Evolutionary conservation across 441 rosid species (phyloP), one percentile per base, ranked within the genome.

Genomic region (Kokia cookei): DNA sequence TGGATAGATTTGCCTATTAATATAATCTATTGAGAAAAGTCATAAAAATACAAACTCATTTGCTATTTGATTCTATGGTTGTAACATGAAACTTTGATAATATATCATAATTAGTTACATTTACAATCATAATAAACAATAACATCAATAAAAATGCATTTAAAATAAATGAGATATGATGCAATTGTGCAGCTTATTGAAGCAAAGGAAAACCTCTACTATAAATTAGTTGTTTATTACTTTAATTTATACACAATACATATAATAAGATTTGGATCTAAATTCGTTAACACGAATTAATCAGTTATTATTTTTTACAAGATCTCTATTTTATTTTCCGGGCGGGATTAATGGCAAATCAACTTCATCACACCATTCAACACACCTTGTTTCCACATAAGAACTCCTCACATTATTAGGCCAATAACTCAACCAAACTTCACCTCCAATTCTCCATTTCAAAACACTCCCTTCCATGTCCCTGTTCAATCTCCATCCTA

Each of bases 401-500:
- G 82, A 77, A 75, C 83, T 87, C 72, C 77, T 69, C 32, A 89
- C 83, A 64, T 79, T 82, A 47, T 82, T 87, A 17, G 97, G 87
- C 90, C 85, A 80, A 78, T 90, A 94, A 65, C 85, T 94, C 71
- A 92, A 69, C 95, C 94, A 92, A 73, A 92, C 82, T 50, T 86
- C 81, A 14, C 93, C 96, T 61, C 97, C 96, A 8, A 94, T 81
- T 74, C 98, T 89, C 97, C 97, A 94, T 70, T 90, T 94, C 84
- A 92, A 50, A 62, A 92, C 97, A 73, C 90, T 94, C 65, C 97
- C 98, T 83, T 94, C 97, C 98, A 85, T 91, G 73, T 94, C 98
- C 72, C 82, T 90, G 79, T 85, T 87, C 78, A 94, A 78, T 83
- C 98, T 85, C 98, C 98, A 94, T 51, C 77, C 83, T 24, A 86